Percentiles rank a stretch among this genome's conserved stretches.
Evolutionary conservation across 352 stramenopile genomes (phyloP).

Genomic region (Globisporangium takayamanum): DNA sequence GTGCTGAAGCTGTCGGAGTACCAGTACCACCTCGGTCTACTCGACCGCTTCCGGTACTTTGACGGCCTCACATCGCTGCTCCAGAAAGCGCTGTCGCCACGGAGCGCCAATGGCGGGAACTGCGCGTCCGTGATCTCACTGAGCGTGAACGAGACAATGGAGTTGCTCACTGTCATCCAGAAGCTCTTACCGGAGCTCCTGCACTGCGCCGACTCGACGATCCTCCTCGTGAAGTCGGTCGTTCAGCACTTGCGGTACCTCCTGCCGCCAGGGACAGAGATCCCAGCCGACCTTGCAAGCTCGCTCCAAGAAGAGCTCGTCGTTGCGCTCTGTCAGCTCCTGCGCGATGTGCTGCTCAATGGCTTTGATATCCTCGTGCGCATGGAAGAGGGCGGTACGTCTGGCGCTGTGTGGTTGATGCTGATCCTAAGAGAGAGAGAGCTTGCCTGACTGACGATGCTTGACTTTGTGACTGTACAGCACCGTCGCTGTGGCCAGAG

Average conservation of each 20-base stretch:
- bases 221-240: conserved; percentile 73
- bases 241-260: conserved; percentile 75
- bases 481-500: conserved; percentile 56
- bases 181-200: conserved; percentile 71
- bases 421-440: neutral
- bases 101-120: conserved; percentile 20
- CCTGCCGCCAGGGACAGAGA: conserved; percentile 41
- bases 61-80: conserved; percentile 70
- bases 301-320: conserved; percentile 66
- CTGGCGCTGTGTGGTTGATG: neutral
- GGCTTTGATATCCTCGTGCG: conserved; percentile 68
- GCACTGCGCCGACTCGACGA: conserved; percentile 34
- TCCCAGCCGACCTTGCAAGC: conserved; percentile 33
- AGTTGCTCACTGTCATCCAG: conserved; percentile 64
- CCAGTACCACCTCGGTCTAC: conserved; percentile 70
- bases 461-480: conserved; percentile 16
- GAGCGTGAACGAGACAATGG: conserved; percentile 69
- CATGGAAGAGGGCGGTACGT: conserved; percentile 73
- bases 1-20: conserved; percentile 76
- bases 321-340: conserved; percentile 57
- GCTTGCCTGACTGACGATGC: neutral
- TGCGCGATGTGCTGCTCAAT: conserved; percentile 67
- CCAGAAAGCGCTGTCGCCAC: conserved; percentile 71
- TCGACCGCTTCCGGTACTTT: conserved; percentile 75
- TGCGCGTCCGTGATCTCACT: conserved; percentile 45